A percentile compares a stretch with the other conserved stretches of the same genome.
phyloP scores from a whole-genome alignment of 192 early-diverging fungal genomes.

The Coemansia asiatica region DNA sequence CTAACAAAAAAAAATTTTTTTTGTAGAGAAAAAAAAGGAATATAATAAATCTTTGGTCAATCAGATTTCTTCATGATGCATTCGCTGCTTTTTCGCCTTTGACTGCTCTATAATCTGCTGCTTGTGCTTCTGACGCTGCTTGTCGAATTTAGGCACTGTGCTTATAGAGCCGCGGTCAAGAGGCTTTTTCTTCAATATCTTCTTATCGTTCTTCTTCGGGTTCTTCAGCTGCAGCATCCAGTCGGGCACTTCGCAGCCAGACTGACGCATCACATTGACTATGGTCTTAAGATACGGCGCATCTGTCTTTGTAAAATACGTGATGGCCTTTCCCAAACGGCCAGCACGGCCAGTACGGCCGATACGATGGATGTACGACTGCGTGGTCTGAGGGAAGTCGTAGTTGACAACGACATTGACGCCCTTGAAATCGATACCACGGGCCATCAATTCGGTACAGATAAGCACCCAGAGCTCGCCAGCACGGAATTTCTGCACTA shows the following conservation, averaged over 20 bases:
- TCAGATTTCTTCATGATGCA: neutral
- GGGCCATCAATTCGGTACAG: conserved; percentile 93
- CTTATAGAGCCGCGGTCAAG: conserved; percentile 73
- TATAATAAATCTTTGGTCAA: conserved; percentile 1
- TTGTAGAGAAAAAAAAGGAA: too few relatives aligned
- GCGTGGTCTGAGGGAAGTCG: conserved; percentile 91
- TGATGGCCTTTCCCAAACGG: conserved; percentile 81
- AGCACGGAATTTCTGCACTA: conserved; percentile 83
- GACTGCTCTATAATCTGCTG: conserved; percentile 50
- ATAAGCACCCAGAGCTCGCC: conserved; percentile 96
- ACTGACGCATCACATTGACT: conserved; percentile 95
- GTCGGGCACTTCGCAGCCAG: conserved; percentile 93
- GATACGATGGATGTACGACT: conserved; percentile 95
- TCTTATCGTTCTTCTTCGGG: conserved; percentile 60
- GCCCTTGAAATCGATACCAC: conserved; percentile 98
- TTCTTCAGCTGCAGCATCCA: conserved; percentile 93
- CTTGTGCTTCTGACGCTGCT: conserved; percentile 67
- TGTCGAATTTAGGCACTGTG: conserved; percentile 75
- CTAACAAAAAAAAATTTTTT: too few relatives aligned
- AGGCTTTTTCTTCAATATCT: conserved; percentile 72
- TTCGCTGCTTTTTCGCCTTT: conserved; percentile 43
- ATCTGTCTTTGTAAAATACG: conserved; percentile 95
- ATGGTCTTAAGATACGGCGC: conserved; percentile 85
- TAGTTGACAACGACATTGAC: conserved; percentile 98
- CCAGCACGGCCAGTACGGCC: conserved; percentile 99